phyloP scores from a whole-genome alignment of 225 moss, liverwort and hornwort genomes.

The Polytrichum formosum region DNA sequence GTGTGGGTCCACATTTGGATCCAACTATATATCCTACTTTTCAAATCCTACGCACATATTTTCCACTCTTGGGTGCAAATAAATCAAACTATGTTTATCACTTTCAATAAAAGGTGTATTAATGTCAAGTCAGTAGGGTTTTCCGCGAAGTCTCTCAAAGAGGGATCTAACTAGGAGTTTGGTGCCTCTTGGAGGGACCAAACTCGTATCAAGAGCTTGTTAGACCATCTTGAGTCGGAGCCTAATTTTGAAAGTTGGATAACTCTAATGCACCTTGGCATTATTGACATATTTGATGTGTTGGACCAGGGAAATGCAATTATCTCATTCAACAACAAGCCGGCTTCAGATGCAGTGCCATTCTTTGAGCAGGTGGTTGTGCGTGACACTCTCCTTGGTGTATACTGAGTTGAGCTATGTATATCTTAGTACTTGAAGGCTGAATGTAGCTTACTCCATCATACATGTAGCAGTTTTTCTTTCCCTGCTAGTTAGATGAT shows the following conservation, averaged over 20 bases:
- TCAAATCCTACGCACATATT: neutral
- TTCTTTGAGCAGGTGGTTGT: constrained; percentile 75
- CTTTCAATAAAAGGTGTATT: no score
- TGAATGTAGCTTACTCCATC: neutral
- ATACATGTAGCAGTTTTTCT: constrained; percentile 1
- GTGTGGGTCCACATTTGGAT: no score
- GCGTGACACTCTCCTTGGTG: constrained; percentile 2
- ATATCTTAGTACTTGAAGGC: neutral
- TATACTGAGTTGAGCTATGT: neutral
- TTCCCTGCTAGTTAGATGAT: neutral
- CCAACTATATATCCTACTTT: neutral
- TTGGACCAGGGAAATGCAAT: constrained; percentile 79
- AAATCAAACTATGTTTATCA: no score
- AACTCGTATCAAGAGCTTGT: no score
- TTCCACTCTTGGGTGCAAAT: no score
- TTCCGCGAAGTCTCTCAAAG: no score
- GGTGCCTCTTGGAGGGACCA: no score
- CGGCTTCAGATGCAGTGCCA: constrained; percentile 85
- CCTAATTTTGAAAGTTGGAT: no score
- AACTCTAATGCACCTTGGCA: no score
- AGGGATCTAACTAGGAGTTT: no score
- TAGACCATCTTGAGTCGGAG: no score
- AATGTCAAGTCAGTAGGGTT: no score
- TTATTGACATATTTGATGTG: neutral
- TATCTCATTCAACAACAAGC: constrained; percentile 93